Evolutionary conservation across 2,329 filamentous ascomycete species (phyloP).

Genomic region (Penicillium concentricum): DNA sequence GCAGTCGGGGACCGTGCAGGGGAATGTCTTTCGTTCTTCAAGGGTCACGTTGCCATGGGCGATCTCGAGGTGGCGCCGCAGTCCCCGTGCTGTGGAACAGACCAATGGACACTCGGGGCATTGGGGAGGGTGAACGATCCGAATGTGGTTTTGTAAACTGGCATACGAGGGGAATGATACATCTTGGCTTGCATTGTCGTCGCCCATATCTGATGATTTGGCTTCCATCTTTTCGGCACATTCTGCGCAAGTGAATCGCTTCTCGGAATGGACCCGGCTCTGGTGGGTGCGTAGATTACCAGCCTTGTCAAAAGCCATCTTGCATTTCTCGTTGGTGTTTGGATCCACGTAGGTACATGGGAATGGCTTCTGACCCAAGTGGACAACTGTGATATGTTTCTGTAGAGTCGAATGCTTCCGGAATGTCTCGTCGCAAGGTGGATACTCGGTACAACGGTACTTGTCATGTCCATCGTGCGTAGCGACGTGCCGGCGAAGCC

Average conservation of each 20-base stretch:
- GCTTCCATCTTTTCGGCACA: constrained; percentile 54
- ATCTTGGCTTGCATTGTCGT: constrained; percentile 23
- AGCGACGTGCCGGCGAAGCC: constrained; percentile 73
- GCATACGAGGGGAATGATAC: constrained; percentile 70
- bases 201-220: constrained; percentile 35
- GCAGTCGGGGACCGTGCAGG: constrained; percentile 68
- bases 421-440: constrained; percentile 73
- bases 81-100: constrained; percentile 64
- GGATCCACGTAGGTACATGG: constrained; percentile 63
- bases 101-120: constrained; percentile 73
- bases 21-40: constrained; percentile 63
- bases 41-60: constrained; percentile 63
- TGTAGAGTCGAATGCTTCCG: constrained; percentile 84
- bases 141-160: constrained; percentile 71
- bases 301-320: constrained; percentile 70
- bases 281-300: constrained; percentile 70
- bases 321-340: constrained; percentile 57
- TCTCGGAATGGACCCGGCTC: constrained; percentile 66
- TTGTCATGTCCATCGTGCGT: constrained; percentile 75
- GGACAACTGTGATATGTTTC: constrained; percentile 74
- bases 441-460: constrained; percentile 69
- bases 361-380: constrained; percentile 70
- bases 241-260: constrained; percentile 73
- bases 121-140: constrained; percentile 66
- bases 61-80: constrained; percentile 76